Evolutionary conservation across 139 green algal genomes (phyloP).

Genomic region (Volvox reticuliferus): DNA sequence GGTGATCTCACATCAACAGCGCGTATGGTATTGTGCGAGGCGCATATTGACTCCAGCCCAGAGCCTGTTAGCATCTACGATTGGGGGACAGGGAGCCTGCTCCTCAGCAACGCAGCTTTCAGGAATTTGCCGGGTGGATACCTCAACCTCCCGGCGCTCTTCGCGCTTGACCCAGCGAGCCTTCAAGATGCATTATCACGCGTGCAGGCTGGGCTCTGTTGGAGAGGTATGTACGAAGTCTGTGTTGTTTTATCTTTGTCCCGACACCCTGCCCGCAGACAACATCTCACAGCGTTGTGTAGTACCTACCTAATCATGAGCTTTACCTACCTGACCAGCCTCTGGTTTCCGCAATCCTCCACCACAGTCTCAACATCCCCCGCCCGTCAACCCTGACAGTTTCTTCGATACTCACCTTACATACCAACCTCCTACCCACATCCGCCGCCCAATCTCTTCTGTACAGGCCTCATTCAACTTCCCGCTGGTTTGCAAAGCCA

Average conservation of each 20-base stretch:
- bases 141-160: neutral
- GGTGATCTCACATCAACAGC: neutral
- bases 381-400: neutral
- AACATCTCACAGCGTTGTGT: too few relatives aligned
- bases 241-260: too few relatives aligned
- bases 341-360: neutral
- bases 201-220: neutral
- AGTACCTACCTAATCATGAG: too few relatives aligned
- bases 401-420: too few relatives aligned
- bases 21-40: neutral
- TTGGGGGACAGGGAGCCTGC: neutral
- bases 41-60: neutral
- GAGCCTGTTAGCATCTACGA: constrained; percentile 6
- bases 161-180: neutral
- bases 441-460: neutral
- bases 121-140: neutral
- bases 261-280: too few relatives aligned
- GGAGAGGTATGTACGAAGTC: neutral
- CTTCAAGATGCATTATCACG: neutral
- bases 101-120: constrained; percentile 8
- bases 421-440: too few relatives aligned
- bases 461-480: constrained; percentile 1
- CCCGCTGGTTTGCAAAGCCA: neutral
- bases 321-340: too few relatives aligned
- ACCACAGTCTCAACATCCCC: neutral